phyloP scores from a whole-genome alignment of 441 rosid species.

The Manihot esculenta region DNA sequence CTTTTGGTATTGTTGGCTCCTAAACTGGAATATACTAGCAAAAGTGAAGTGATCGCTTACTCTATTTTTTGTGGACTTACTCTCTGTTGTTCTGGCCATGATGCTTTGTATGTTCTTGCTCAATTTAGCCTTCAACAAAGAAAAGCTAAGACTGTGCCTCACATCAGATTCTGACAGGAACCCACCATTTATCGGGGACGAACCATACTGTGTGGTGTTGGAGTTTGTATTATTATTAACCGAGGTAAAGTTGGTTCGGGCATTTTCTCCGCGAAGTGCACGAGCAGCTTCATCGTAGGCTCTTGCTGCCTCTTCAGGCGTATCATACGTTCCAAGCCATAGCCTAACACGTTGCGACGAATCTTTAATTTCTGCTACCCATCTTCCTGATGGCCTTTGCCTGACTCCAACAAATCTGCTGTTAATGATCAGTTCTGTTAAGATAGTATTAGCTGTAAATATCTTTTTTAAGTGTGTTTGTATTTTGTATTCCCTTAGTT shows the following conservation, averaged over 20 bases:
- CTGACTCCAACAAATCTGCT: constrained; percentile 78
- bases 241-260: constrained; percentile 54
- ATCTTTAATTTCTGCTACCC: constrained; percentile 93
- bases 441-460: too few species aligned
- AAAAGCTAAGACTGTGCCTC: constrained; percentile 47
- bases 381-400: constrained; percentile 82
- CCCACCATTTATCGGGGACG: constrained; percentile 29
- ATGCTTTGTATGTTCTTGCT: constrained; percentile 64
- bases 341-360: constrained; percentile 73
- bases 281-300: constrained; percentile 75
- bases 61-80: constrained; percentile 49
- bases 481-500: too few species aligned
- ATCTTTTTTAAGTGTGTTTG: too few species aligned
- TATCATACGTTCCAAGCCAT: constrained; percentile 79
- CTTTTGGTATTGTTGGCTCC: constrained; percentile 36
- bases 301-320: constrained; percentile 76
- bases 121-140: constrained; percentile 55
- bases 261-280: constrained; percentile 66
- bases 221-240: constrained; percentile 2
- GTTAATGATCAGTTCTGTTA: too few species aligned
- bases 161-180: constrained; percentile 26
- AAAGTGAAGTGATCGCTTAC: constrained; percentile 70
- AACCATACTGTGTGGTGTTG: constrained; percentile 16
- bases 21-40: constrained; percentile 57
- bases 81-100: constrained; percentile 51